phyloP scores from a whole-genome alignment of 768 basidiomycete species.

The Calocera viscosa region DNA sequence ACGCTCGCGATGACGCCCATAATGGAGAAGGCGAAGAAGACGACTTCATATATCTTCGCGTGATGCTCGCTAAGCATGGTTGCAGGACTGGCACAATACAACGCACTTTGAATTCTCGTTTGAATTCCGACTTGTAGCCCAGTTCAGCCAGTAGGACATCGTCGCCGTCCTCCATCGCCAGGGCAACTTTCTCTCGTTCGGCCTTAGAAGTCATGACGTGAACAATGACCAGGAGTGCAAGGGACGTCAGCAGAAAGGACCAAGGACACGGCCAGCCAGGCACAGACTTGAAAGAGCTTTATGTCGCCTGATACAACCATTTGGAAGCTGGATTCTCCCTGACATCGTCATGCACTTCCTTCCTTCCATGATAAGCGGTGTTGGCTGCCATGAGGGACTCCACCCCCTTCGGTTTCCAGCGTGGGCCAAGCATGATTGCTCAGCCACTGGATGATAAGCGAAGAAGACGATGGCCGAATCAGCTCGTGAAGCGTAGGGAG shows the following conservation, averaged over 20 bases:
- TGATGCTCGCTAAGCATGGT: not conserved
- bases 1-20: conserved; percentile 65
- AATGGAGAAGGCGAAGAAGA: conserved; percentile 55
- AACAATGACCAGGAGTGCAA: not conserved
- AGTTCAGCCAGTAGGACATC: conserved; percentile 48
- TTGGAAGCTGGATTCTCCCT: too few species aligned
- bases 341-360: too few species aligned
- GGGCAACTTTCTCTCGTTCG: not conserved
- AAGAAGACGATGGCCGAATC: too few species aligned
- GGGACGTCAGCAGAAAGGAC: not conserved
- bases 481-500: too few species aligned
- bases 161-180: conserved; percentile 34
- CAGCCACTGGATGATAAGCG: too few species aligned
- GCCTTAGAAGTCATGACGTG: not conserved
- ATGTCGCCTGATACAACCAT: too few species aligned
- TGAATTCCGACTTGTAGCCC: conserved; percentile 62
- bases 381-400: too few species aligned
- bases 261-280: too few species aligned
- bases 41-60: conserved; percentile 43
- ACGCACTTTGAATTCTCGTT: conserved; percentile 57
- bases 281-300: too few species aligned
- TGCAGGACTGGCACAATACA: not conserved
- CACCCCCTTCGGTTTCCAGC: too few species aligned
- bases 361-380: too few species aligned
- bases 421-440: too few species aligned